A percentile compares a stretch with the other conserved stretches of the same genome.
These are phyloP conservation scores for Paramecium primaurelia DNA, from an alignment of 73 alveolate species.

Conservation along the genomic window DNA sequence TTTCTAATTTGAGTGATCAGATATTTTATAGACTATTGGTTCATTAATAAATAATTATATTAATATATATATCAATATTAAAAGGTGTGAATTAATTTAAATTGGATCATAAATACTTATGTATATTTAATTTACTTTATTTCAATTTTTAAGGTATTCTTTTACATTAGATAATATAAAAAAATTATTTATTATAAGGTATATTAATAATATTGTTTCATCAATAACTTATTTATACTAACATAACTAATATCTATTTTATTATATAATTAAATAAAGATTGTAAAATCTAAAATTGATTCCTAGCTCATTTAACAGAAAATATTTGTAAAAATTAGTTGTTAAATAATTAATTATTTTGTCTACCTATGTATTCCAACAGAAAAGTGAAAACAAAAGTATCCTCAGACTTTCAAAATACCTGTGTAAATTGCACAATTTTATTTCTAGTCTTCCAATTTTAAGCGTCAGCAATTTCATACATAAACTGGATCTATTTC, in stretches of 20 bases:
- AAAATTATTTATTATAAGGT: too few relatives aligned
- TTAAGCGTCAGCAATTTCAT: not conserved
- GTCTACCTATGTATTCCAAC: slow-evolving; percentile 18
- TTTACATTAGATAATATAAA: too few relatives aligned
- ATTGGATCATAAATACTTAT: too few relatives aligned
- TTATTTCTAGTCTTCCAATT: not conserved
- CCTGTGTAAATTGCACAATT: not conserved
- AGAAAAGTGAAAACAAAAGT: not conserved
- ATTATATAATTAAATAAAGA: not conserved
- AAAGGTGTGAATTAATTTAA: not conserved
- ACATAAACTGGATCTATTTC: not conserved
- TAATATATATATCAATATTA: too few relatives aligned
- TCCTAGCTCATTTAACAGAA: not conserved
- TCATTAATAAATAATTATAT: not conserved
- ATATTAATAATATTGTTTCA: too few relatives aligned
- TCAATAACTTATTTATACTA: too few relatives aligned
- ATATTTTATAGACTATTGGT: not conserved
- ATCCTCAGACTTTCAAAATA: not conserved
- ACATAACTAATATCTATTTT: too few relatives aligned
- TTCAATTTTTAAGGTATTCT: too few relatives aligned
- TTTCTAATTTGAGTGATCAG: not conserved
- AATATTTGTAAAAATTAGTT: not conserved
- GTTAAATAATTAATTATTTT: not conserved
- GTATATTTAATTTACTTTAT: too few relatives aligned
- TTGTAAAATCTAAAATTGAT: not conserved